phyloP scores from a whole-genome alignment of 2,329 filamentous ascomycete genomes.

The Corynespora cassiicola region DNA sequence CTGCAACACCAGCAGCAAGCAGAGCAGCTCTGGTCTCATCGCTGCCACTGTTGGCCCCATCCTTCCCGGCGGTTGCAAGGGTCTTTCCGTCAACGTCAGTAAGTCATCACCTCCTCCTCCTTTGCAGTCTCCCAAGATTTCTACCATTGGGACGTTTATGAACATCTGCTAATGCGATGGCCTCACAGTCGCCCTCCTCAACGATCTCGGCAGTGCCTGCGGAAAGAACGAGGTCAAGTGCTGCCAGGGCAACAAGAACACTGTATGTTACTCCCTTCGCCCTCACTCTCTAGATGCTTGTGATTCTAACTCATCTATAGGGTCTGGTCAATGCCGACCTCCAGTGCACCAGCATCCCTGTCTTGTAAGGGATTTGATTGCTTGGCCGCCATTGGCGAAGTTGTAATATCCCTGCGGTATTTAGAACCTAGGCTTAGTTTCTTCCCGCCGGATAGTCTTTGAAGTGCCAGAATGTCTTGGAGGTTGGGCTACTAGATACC shows the following conservation, averaged over 20 bases:
- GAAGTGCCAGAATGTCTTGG: no score
- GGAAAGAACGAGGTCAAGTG: conserved; percentile 15
- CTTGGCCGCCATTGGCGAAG: no score
- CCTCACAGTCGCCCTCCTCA: no score
- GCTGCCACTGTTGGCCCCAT: conserved; percentile 8
- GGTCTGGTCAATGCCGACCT: conserved; percentile 13
- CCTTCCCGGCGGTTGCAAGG: conserved; percentile 10
- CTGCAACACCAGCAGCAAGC: conserved; percentile 16
- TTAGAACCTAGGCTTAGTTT: no score
- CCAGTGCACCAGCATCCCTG: conserved; percentile 15
- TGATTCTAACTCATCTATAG: conserved; percentile 4
- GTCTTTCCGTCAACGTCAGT: conserved; percentile 7
- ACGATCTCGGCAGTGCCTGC: no score
- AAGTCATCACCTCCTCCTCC: conserved; percentile 1
- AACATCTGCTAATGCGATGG: no score
- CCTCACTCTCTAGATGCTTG: neutral
- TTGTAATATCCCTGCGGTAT: no score
- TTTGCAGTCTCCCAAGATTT: no score
- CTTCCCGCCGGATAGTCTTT: no score
- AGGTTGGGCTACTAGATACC: no score
- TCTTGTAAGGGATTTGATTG: conserved; percentile 12
- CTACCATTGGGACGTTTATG: no score
- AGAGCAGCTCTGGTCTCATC: conserved; percentile 14
- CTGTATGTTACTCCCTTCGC: conserved; percentile 7
- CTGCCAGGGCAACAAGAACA: conserved; percentile 19